Evolutionary conservation across 257 asterid genomes (phyloP), one percentile per base, ranked within the genome.

Genomic region (Jacaranda mimosifolia): DNA sequence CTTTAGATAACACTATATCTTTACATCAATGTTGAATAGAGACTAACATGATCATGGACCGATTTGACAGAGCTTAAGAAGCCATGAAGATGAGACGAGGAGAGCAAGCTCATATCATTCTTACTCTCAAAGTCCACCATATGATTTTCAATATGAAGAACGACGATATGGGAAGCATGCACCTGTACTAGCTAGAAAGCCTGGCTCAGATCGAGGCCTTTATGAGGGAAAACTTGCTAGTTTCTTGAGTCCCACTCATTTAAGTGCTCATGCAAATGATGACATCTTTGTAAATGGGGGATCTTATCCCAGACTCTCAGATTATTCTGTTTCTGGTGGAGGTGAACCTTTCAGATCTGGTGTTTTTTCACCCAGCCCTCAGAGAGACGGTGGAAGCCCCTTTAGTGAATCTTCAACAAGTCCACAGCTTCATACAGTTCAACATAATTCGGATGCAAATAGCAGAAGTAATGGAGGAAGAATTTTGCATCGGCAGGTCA

Each of bases 81-180:
- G 83, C 85, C 90, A 79, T 56, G 96, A 88, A 80, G 97, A 90
- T 42, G 96, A 91, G 74, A 83, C 80, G 35, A 91, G 98, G 88
- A 85, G 98, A 75, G 98, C 99, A 80, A 95, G 97, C 85, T 95
- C 99, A 53, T 95, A 92, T 80, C 99, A 95, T 84, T 95, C 99
- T 75, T 92, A 79, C 85, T 95, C 99, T 66, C 99, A 92, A 87
- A 95, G 99, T 80, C 99, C 99, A 4, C 98, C 99, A 9, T 92
- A 95, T 86, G 99, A 95, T 87, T 95, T 92, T 82, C 98, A 95
- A 76, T 95, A 95, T 79, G 99, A 95, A 87, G 97, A 95, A 83
- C 88, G 98, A 45, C 90, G 87, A 55, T 91, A 90, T 72, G 98
- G 98, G 80, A 95, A 86, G 73, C 91, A 82, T 73, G 89, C 91